Evolutionary conservation across 768 basidiomycete genomes (phyloP), one percentile per base, ranked within the genome.

Genomic region (Termitomyces sp.): DNA sequence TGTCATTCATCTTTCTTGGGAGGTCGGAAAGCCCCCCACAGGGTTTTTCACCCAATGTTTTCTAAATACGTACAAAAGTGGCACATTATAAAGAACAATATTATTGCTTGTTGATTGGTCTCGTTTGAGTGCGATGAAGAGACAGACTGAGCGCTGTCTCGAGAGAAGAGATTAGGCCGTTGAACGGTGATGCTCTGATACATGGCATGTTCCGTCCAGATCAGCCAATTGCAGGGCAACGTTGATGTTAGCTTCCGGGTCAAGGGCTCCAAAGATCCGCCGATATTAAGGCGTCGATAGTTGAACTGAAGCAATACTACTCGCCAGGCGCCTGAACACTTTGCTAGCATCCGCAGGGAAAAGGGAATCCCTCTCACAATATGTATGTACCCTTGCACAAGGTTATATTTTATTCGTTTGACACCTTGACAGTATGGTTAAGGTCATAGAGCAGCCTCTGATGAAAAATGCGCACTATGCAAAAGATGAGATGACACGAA

Each of bases 171-270:
- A n/a, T n/a, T n/a, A n/a, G n/a, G n/a, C n/a, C n/a, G n/a, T n/a
- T n/a, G n/a, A n/a, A n/a, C n/a, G n/a, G n/a, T n/a, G n/a, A n/a
- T n/a, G n/a, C n/a, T n/a, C n/a, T n/a, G n/a, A n/a, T n/a, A n/a
- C n/a, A n/a, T n/a, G n/a, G n/a, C n/a, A 20, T 50, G 41, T 57
- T 52, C 30, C 45, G 28, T 52, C 36, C 54, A 91, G 90, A 83
- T 90, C 45, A 85, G 84, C 55, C 81, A 88, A 62, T 72, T 88
- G 45, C 85, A 86, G 66, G 90, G 90, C 7, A 86, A 87, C 59
- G 84, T 91, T 20, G 90, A 92, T 63, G 74, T 92, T 52, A 87
- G 86, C 65, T 88, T 90, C 70, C 79, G 88, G 56, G 72, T 92
- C 36, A 86, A 83, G 63, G 90, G 90, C 2, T 83, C 87, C 45